Evolutionary conservation across 2,329 filamentous ascomycete species (phyloP).

Genomic region (Pyrenochaeta sp.): DNA sequence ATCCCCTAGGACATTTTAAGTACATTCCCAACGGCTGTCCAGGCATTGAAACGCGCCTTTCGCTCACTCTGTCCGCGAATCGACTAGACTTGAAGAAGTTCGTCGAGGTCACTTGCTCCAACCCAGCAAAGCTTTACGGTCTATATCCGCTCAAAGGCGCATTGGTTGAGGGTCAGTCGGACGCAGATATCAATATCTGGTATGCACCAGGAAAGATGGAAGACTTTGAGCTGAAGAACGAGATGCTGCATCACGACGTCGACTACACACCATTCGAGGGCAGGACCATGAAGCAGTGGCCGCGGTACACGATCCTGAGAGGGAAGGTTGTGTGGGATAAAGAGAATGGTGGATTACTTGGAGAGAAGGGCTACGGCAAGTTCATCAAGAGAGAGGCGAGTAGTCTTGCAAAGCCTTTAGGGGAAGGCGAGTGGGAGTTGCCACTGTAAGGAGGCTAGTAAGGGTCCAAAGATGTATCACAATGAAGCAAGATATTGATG

Average conservation of each 20-base stretch:
- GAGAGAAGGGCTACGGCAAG: constrained; percentile 58
- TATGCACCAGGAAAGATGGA: constrained; percentile 50
- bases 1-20: constrained; percentile 59
- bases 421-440: constrained; percentile 31
- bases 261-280: constrained; percentile 72
- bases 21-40: constrained; percentile 68
- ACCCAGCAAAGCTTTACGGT: constrained; percentile 67
- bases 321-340: constrained; percentile 67
- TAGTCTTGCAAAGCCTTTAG: constrained; percentile 46
- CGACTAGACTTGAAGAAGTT: constrained; percentile 59
- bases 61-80: constrained; percentile 54
- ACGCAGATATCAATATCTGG: constrained; percentile 67
- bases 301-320: constrained; percentile 66
- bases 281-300: constrained; percentile 66
- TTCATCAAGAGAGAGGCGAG: constrained; percentile 58
- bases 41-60: constrained; percentile 65
- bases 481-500: neutral
- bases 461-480: neutral
- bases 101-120: constrained; percentile 64
- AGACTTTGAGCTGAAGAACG: constrained; percentile 59
- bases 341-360: constrained; percentile 61
- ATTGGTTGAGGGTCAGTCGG: constrained; percentile 58
- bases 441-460: constrained; percentile 15
- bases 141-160: constrained; percentile 62
- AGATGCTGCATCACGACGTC: constrained; percentile 67